A percentile compares a stretch with the other conserved stretches of the same genome.
Evolutionary conservation across 2,329 filamentous ascomycete genomes (phyloP).

Genomic region (Thermochaetoides dissita): DNA sequence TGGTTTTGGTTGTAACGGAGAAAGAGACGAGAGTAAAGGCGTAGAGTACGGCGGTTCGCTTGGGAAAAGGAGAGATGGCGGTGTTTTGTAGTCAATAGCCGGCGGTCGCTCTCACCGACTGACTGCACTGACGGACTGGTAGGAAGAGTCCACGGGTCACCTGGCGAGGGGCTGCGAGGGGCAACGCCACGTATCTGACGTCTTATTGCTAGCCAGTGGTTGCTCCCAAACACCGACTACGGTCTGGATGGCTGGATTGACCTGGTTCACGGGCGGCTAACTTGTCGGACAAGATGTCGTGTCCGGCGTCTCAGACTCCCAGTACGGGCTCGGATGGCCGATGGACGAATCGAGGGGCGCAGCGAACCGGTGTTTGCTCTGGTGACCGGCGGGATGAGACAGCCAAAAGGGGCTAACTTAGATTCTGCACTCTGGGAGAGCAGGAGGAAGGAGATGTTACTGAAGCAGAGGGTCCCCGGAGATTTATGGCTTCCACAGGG

Average conservation of each 20-base stretch:
- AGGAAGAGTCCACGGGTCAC: too few species aligned
- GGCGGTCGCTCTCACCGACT: not conserved
- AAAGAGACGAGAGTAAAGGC: not conserved
- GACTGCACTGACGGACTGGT: not conserved
- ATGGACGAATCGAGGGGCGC: conserved; percentile 6
- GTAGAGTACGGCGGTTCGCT: not conserved
- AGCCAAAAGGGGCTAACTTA: too few species aligned
- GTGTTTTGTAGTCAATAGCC: not conserved
- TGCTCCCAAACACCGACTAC: not conserved
- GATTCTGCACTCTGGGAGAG: too few species aligned
- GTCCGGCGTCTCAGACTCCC: not conserved
- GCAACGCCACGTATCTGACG: conserved; percentile 3
- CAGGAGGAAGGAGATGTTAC: too few species aligned
- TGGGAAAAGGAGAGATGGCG: too few species aligned
- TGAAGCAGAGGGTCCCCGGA: too few species aligned
- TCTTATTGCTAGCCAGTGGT: not conserved
- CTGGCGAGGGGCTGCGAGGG: not conserved
- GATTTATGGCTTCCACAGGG: too few species aligned
- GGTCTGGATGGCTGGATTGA: conserved; percentile 1
- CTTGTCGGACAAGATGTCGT: conserved; percentile 7
- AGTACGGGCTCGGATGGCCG: not conserved
- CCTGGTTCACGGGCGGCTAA: not conserved
- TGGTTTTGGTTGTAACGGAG: conserved; percentile 9
- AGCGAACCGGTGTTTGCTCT: not conserved
- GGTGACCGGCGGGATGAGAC: too few species aligned